A percentile compares a stretch with the other conserved stretches of the same genome.
Evolutionary conservation across 192 early-diverging fungal species (phyloP).

Genomic region (Haplosporangium gracile): DNA sequence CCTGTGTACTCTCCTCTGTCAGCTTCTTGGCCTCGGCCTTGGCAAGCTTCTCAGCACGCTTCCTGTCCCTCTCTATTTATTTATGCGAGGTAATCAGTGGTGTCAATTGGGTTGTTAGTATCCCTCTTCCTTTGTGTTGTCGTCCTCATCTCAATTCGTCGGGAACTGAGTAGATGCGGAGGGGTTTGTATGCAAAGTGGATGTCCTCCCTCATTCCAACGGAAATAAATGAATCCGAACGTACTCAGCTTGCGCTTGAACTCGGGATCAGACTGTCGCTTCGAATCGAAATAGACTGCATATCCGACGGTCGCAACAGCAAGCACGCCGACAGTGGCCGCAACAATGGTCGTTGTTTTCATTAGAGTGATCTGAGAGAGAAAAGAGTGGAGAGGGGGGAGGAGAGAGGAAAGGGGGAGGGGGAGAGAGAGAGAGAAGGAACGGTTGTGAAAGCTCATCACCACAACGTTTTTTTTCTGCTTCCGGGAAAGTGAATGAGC

Average conservation of each 20-base stretch:
- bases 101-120: not conserved
- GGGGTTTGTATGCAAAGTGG: not conserved
- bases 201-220: not conserved
- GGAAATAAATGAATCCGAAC: slow-evolving; percentile 22
- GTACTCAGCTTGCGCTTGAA: slow-evolving; percentile 89
- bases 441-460: not conserved
- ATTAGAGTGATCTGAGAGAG: slow-evolving; percentile 1
- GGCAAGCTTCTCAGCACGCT: slow-evolving; percentile 71
- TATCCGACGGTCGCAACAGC: slow-evolving; percentile 81
- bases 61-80: slow-evolving; percentile 67
- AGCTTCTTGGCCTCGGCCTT: slow-evolving; percentile 59
- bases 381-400: not conserved
- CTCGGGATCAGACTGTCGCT: slow-evolving; percentile 86
- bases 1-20: slow-evolving; percentile 51
- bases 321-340: slow-evolving; percentile 63
- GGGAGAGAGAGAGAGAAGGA: not conserved
- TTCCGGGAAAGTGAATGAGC: not conserved
- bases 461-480: not conserved
- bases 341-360: slow-evolving; percentile 52
- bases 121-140: not conserved
- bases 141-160: not conserved
- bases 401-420: not conserved
- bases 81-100: not conserved
- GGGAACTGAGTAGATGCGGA: not conserved
- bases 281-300: slow-evolving; percentile 93